Evolutionary conservation across 768 basidiomycete genomes (phyloP).

Genomic region (Amanita pallidorosea): DNA sequence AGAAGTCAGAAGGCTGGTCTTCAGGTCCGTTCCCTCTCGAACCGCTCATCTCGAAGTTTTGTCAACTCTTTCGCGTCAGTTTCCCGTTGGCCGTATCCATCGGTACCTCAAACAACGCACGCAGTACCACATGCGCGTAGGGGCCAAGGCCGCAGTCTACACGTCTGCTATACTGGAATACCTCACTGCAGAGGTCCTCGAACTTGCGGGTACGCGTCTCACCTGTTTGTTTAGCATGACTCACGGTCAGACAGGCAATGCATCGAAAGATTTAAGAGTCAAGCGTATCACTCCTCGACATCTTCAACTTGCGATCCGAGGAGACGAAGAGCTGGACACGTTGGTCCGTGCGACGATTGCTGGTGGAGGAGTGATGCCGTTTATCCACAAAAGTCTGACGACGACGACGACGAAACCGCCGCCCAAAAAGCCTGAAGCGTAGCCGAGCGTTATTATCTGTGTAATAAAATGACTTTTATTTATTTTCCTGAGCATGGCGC

Average conservation of each 20-base stretch:
- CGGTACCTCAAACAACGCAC: slow-evolving; percentile 89
- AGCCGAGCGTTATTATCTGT: too few relatives aligned
- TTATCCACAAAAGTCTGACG: slow-evolving; percentile 81
- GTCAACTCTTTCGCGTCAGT: slow-evolving; percentile 27
- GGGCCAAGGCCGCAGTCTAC: slow-evolving; percentile 96
- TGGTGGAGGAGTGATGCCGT: slow-evolving; percentile 78
- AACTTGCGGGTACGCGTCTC: slow-evolving; percentile 71
- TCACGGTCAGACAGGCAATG: slow-evolving; percentile 54
- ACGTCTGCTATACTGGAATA: slow-evolving; percentile 96
- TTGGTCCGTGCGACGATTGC: slow-evolving; percentile 93
- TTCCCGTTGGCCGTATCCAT: slow-evolving; percentile 96
- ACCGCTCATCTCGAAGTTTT: too few relatives aligned
- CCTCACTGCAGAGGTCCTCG: slow-evolving; percentile 90
- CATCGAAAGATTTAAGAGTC: slow-evolving; percentile 93
- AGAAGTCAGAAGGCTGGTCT: slow-evolving; percentile 81
- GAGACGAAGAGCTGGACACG: slow-evolving; percentile 95
- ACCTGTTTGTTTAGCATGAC: not conserved
- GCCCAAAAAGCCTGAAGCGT: slow-evolving; percentile 32
- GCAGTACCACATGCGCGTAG: slow-evolving; percentile 90
- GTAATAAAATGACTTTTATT: too few relatives aligned
- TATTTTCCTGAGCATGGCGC: too few relatives aligned
- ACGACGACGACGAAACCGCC: slow-evolving; percentile 31
- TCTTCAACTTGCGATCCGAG: slow-evolving; percentile 90
- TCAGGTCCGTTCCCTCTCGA: slow-evolving; percentile 31
- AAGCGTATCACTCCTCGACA: slow-evolving; percentile 97